Conservation (phyloP, 345 rosid genomes). For the Camelina sativa region DNA sequence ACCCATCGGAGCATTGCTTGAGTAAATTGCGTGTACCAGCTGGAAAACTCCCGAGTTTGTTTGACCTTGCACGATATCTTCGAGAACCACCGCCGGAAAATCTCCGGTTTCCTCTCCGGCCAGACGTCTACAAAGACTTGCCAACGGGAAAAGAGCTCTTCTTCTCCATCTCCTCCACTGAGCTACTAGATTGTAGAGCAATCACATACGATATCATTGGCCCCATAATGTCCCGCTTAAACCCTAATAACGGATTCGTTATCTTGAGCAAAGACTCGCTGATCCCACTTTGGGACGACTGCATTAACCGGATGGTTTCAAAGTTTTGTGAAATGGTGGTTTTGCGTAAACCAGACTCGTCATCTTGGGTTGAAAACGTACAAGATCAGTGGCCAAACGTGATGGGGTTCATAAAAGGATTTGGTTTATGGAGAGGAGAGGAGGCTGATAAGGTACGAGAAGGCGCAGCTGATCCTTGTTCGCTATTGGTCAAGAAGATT, state of each 20-base stretch:
- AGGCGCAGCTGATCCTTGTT: constrained; percentile 65
- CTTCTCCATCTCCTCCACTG: constrained; percentile 66
- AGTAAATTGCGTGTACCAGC: constrained; percentile 72
- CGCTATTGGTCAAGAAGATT: constrained; percentile 71
- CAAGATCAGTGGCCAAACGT: constrained; percentile 95
- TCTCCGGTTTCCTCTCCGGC: constrained; percentile 75
- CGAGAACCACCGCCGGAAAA: constrained; percentile 93
- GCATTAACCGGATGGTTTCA: constrained; percentile 74
- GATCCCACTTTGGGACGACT: constrained; percentile 88
- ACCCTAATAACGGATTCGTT: constrained; percentile 51
- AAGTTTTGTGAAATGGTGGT: constrained; percentile 74
- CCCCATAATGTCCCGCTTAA: constrained; percentile 57
- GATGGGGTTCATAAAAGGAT: constrained; percentile 71
- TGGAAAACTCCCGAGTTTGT: constrained; percentile 60
- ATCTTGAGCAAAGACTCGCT: constrained; percentile 78
- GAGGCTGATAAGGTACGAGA: constrained; percentile 71
- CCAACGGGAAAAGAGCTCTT: constrained; percentile 86
- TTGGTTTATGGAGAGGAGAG: constrained; percentile 96
- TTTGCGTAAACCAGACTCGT: constrained; percentile 59
- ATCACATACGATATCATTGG: constrained; percentile 65
- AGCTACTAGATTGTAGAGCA: constrained; percentile 71
- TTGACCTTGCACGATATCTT: constrained; percentile 82
- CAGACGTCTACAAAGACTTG: constrained; percentile 79
- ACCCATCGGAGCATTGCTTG: constrained; percentile 79
- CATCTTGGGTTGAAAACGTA: constrained; percentile 36